Base-by-base conservation (phyloP, 805 yeast genomes). In the Candida sakaeoensis region DNA sequence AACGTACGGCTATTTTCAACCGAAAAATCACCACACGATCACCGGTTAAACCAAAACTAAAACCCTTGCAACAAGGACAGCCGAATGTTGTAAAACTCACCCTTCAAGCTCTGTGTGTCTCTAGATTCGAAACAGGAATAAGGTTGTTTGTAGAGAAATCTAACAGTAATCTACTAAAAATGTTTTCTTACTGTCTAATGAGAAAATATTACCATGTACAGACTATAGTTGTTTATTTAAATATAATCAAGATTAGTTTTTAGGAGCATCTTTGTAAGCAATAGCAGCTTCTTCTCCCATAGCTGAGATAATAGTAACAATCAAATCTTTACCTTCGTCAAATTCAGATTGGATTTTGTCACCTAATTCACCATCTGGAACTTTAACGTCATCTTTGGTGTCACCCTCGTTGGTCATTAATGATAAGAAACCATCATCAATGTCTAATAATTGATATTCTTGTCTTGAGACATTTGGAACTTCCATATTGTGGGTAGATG, bases 401-500 rank as follows among this genome's bases (percentile, higher is more conserved):
- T 86, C 93, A 80, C 99, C 99, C 57, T 93, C 98, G 63, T 72
- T 64, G 80, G 89, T 85, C 97, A 93, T 90, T 73, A 93, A 83
- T 65, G 85, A 85, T 68, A 93, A 83, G 95, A 72, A 93, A 54
- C 96, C 99, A 64, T 93, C 99, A 67, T 93, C 99, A 63, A 93
- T 89, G 79, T 93, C 95, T 74, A 91, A 85, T 71, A 85, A 86
- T 79, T 87, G 96, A 85, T 52, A 93, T 81, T 93, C 99, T 58
- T 83, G 79, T 83, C 99, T 95, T 65, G 72, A 65, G 62, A 93
- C 99, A 70, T 88, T 82, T 75, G 99, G 99, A 68, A 91, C 98
- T 76, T 91, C 97, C 98, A 93, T 90, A 79, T 93, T 93, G 82
- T 93, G 99, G 78, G 99, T 93, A 52, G 99, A 93, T 76, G 99